Evolutionary conservation across 2,329 filamentous ascomycete species (phyloP).

Genomic region (Hypocrella siamensis): DNA sequence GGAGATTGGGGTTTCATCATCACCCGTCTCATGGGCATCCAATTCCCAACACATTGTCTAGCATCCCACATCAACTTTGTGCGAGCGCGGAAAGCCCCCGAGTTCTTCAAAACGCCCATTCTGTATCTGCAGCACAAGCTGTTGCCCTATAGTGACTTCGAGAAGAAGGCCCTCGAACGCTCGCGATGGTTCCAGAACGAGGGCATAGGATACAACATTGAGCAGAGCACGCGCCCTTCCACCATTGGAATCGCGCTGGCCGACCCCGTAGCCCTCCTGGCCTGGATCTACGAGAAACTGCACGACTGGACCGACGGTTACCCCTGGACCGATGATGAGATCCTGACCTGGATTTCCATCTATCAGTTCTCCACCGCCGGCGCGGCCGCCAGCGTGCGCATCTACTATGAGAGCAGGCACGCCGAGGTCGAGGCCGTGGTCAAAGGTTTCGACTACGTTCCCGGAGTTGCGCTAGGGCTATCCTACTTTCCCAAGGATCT

Average conservation of each 20-base stretch:
- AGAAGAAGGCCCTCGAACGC: slow-evolving; percentile 29
- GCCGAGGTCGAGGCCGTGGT: slow-evolving; percentile 8
- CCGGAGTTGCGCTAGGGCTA: slow-evolving; percentile 26
- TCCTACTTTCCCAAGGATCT: slow-evolving; percentile 45
- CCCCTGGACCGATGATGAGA: slow-evolving; percentile 60
- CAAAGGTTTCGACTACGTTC: slow-evolving; percentile 12
- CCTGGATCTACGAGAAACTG: slow-evolving; percentile 73
- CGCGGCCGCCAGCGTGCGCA: slow-evolving; percentile 48
- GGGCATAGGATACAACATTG: slow-evolving; percentile 21
- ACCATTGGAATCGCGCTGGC: slow-evolving; percentile 55
- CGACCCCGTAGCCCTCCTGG: slow-evolving; percentile 55
- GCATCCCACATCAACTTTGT: slow-evolving; percentile 45
- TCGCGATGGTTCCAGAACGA: slow-evolving; percentile 40
- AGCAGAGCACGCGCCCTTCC: slow-evolving; percentile 49
- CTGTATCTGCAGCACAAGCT: slow-evolving; percentile 38
- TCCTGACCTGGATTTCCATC: slow-evolving; percentile 58
- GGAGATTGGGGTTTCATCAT: slow-evolving; percentile 59
- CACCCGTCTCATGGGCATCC: slow-evolving; percentile 41
- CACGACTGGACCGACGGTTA: slow-evolving; percentile 62
- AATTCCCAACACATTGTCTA: slow-evolving; percentile 34
- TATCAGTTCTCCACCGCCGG: slow-evolving; percentile 59
- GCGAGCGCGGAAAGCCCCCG: slow-evolving; percentile 30
- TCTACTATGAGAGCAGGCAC: slow-evolving; percentile 56
- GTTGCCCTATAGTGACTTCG: slow-evolving; percentile 27
- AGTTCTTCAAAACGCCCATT: slow-evolving; percentile 33